Conservation (phyloP, 1,284 basidiomycete genomes). For the Cerrena zonata region DNA sequence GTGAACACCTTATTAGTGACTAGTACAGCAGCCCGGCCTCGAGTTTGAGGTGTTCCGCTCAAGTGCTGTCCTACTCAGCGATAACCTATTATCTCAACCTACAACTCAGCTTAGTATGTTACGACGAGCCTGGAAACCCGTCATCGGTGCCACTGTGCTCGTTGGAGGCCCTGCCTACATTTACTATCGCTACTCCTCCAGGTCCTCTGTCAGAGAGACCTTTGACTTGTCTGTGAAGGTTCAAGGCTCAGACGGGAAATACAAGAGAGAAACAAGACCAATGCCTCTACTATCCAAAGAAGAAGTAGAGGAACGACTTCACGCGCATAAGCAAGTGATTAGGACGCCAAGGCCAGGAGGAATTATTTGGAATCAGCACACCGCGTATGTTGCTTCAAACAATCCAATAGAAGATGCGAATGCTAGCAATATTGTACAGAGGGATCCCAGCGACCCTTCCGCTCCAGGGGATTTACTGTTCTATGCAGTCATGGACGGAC, state of each 20-base stretch:
- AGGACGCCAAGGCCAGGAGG: constrained; percentile 44
- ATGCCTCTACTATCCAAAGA: constrained; percentile 55
- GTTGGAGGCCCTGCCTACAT: constrained; percentile 48
- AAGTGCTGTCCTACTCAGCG: too few species aligned
- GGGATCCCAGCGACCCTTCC: constrained; percentile 51
- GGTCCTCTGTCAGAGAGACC: constrained; percentile 27
- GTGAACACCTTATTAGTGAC: too few species aligned
- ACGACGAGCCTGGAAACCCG: constrained; percentile 60
- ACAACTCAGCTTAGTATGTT: constrained; percentile 41
- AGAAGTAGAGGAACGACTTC: constrained; percentile 55
- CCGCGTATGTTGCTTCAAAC: constrained; percentile 77
- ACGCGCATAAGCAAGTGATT: constrained; percentile 46
- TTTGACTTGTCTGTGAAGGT: constrained; percentile 56
- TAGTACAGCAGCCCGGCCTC: too few species aligned
- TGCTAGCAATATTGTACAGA: constrained; percentile 64
- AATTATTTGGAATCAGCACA: constrained; percentile 67
- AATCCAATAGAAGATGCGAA: constrained; percentile 87
- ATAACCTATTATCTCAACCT: not conserved
- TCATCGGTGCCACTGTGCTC: constrained; percentile 41
- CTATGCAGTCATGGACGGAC: constrained; percentile 90
- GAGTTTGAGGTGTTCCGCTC: too few species aligned
- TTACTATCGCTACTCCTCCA: constrained; percentile 37
- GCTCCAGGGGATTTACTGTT: constrained; percentile 71
- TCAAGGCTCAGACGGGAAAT: constrained; percentile 54
- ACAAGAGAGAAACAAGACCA: constrained; percentile 44